phyloP scores from a whole-genome alignment of 1,139 yeast genomes.

The Lodderomyces parapsilosis region DNA sequence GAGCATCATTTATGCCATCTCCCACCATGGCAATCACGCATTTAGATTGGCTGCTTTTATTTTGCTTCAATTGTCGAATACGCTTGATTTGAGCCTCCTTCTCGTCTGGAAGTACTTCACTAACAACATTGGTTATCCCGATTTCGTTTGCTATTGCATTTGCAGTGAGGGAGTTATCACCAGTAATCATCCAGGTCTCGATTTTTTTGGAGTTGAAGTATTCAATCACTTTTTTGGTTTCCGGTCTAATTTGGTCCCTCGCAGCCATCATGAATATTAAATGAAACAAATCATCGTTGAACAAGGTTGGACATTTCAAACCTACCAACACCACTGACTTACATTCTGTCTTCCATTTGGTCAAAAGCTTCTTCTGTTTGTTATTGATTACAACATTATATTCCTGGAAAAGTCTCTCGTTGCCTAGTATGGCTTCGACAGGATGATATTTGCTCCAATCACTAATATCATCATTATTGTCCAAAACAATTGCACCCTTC shows the following conservation, averaged over 20 bases:
- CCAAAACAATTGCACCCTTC: conserved; percentile 39
- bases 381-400: conserved; percentile 29
- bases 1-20: conserved; percentile 65
- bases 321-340: conserved; percentile 65
- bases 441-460: conserved; percentile 32
- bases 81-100: conserved; percentile 60
- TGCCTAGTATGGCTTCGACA: conserved; percentile 57
- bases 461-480: conserved; percentile 18
- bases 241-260: conserved; percentile 65
- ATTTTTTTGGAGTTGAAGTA: conserved; percentile 45
- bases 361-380: conserved; percentile 28
- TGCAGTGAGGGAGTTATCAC: conserved; percentile 70
- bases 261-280: conserved; percentile 55
- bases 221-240: conserved; percentile 53
- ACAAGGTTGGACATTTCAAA: conserved; percentile 27
- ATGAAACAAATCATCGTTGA: conserved; percentile 28
- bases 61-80: conserved; percentile 42
- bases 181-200: conserved; percentile 70
- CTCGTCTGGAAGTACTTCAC: conserved; percentile 73
- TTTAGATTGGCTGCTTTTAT: conserved; percentile 9
- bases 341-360: conserved; percentile 59
- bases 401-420: conserved; percentile 55
- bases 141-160: conserved; percentile 63
- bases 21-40: conserved; percentile 52
- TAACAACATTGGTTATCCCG: conserved; percentile 63